Conservation (phyloP, 1,284 basidiomycete genomes). For the Trametes versicolor region DNA sequence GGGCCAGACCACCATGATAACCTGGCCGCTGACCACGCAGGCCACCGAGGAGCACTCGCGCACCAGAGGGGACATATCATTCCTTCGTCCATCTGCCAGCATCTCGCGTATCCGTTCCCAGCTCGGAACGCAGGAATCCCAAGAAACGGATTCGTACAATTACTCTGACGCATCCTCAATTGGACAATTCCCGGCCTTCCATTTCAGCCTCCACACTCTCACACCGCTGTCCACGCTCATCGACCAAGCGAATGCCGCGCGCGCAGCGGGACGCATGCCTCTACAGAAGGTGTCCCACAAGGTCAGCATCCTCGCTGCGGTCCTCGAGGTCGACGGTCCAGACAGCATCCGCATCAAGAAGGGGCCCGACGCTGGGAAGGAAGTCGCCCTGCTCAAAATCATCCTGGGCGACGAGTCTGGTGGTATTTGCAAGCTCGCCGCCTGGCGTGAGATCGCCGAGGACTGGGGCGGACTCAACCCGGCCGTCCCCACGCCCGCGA, state of each 20-base stretch:
- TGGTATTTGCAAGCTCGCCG: conserved; percentile 71
- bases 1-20: conserved; percentile 57
- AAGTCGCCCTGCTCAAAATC: conserved; percentile 70
- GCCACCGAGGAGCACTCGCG: conserved; percentile 22
- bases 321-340: conserved; percentile 79
- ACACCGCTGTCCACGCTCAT: conserved; percentile 55
- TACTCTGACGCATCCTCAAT: conserved; percentile 75
- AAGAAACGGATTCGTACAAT: conserved; percentile 57
- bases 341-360: conserved; percentile 70
- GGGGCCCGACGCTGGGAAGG: conserved; percentile 70
- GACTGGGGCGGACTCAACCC: conserved; percentile 59
- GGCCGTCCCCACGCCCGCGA: conserved; percentile 40
- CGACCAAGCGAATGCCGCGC: conserved; percentile 32
- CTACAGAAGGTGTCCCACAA: conserved; percentile 48
- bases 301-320: conserved; percentile 66
- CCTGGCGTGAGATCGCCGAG: conserved; percentile 79
- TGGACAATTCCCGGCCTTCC: conserved; percentile 70
- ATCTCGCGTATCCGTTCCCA: conserved; percentile 38
- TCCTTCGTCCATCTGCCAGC: conserved; percentile 42
- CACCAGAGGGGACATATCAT: conserved; percentile 29
- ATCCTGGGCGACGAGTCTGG: conserved; percentile 76
- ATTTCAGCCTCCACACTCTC: conserved; percentile 68
- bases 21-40: conserved; percentile 62
- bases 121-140: conserved; percentile 52
- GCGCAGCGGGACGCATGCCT: not conserved